Evolutionary conservation across 2,329 filamentous ascomycete species (phyloP).

Genomic region (Penicillium sp.): DNA sequence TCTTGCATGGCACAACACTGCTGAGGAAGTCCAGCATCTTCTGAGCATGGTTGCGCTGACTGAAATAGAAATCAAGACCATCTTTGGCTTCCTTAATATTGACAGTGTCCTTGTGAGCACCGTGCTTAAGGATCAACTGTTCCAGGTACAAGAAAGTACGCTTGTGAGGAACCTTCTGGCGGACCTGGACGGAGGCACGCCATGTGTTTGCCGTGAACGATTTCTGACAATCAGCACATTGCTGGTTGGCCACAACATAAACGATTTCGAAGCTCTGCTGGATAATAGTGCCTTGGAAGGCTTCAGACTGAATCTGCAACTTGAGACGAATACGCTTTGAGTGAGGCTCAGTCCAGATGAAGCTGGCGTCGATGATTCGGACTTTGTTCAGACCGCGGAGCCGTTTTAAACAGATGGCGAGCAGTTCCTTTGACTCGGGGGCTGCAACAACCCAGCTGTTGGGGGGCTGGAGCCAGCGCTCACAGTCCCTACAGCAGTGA

Average conservation of each 20-base stretch:
- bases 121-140: slow-evolving; percentile 92
- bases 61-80: slow-evolving; percentile 93
- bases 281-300: slow-evolving; percentile 63
- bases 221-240: slow-evolving; percentile 93
- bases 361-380: slow-evolving; percentile 89
- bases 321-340: slow-evolving; percentile 65
- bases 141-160: slow-evolving; percentile 79
- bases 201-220: slow-evolving; percentile 96
- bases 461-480: slow-evolving; percentile 87
- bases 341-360: slow-evolving; percentile 98
- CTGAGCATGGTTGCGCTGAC: slow-evolving; percentile 83
- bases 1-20: slow-evolving; percentile 71
- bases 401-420: slow-evolving; percentile 87
- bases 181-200: slow-evolving; percentile 88
- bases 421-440: slow-evolving; percentile 84
- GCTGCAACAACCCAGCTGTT: slow-evolving; percentile 78
- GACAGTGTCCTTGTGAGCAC: slow-evolving; percentile 85
- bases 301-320: slow-evolving; percentile 58
- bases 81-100: slow-evolving; percentile 98
- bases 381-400: slow-evolving; percentile 82
- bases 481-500: slow-evolving; percentile 91
- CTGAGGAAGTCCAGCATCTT: slow-evolving; percentile 87
- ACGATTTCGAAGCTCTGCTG: slow-evolving; percentile 96
- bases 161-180: slow-evolving; percentile 97
- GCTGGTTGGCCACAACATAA: slow-evolving; percentile 84